phyloP scores from a whole-genome alignment of 352 stramenopile genomes.

The Phytophthora meadii region DNA sequence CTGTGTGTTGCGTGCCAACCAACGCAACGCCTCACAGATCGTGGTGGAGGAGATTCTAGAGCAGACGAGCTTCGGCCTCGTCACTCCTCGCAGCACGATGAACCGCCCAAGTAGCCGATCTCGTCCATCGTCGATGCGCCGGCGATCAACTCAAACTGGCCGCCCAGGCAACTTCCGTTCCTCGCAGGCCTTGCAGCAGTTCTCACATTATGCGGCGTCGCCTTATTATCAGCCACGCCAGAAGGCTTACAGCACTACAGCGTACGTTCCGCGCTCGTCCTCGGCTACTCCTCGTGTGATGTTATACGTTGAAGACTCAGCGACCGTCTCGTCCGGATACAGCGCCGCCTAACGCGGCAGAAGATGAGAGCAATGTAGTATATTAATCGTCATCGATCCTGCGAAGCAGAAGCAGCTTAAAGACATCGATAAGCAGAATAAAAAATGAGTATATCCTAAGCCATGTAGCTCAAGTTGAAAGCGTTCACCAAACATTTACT shows the following conservation, averaged over 20 bases:
- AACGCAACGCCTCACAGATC: conserved; percentile 48
- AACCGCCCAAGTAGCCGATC: conserved; percentile 21
- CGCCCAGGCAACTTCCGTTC: conserved; percentile 18
- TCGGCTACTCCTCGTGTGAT: conserved; percentile 31
- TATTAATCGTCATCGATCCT: conserved; percentile 16
- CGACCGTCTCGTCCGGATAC: conserved; percentile 19
- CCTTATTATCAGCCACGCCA: conserved; percentile 34
- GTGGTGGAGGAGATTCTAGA: conserved; percentile 52
- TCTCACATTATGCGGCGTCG: conserved; percentile 30
- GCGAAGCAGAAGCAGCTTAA: conserved; percentile 21
- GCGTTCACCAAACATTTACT: neutral
- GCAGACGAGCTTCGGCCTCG: conserved; percentile 28
- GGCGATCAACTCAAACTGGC: conserved; percentile 38
- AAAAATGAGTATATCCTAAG: conserved; percentile 23
- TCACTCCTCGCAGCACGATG: conserved; percentile 23
- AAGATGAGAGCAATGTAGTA: conserved; percentile 25
- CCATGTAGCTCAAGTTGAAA: conserved; percentile 9
- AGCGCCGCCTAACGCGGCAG: conserved; percentile 19
- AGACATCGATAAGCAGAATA: conserved; percentile 12
- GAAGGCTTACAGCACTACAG: conserved; percentile 35
- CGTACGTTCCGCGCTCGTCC: conserved; percentile 29
- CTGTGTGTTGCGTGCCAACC: conserved; percentile 49
- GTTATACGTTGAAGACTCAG: conserved; percentile 40
- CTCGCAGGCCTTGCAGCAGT: conserved; percentile 22
- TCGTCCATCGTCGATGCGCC: conserved; percentile 29